A percentile compares a stretch with the other conserved stretches of the same genome.
These are phyloP conservation scores for Cryomyces antarcticus DNA, from an alignment of 495 filamentous ascomycete genomes.

Conservation along the genomic window DNA sequence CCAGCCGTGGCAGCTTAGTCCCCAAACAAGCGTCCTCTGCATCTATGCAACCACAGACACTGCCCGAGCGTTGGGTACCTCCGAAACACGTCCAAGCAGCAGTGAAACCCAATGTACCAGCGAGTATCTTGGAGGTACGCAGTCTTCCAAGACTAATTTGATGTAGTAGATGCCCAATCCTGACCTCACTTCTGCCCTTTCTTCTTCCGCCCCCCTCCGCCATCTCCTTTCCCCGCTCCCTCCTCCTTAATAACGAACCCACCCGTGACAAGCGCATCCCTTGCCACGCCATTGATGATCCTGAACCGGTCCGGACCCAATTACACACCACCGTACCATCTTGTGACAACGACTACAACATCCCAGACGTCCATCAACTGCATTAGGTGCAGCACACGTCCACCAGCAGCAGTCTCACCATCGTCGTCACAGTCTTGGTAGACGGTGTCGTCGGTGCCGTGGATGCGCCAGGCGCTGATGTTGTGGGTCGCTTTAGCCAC, in stretches of 20 bases:
- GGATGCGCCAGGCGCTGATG: slow-evolving; percentile 51
- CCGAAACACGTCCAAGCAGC: no score
- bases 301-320: slow-evolving; percentile 78
- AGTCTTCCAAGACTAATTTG: no score
- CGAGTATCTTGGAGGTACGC: no score
- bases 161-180: no score
- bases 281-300: slow-evolving; percentile 66
- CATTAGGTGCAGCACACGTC: slow-evolving; percentile 68
- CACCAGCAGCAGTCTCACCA: slow-evolving; percentile 86
- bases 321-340: slow-evolving; percentile 87
- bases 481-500: slow-evolving; percentile 79
- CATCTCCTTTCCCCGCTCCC: slow-evolving; percentile 19
- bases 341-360: slow-evolving; percentile 76
- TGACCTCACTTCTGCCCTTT: slow-evolving; percentile 20
- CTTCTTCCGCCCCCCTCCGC: slow-evolving; percentile 29
- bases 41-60: no score
- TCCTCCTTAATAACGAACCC: slow-evolving; percentile 30
- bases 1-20: no score
- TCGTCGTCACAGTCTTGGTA: slow-evolving; percentile 92
- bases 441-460: slow-evolving; percentile 18
- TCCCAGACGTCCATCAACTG: slow-evolving; percentile 90
- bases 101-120: no score
- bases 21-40: no score
- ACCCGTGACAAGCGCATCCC: slow-evolving; percentile 70
- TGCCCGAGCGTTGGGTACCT: no score